phyloP scores from a whole-genome alignment of 768 basidiomycete species.

The Mycena sanguinolenta region DNA sequence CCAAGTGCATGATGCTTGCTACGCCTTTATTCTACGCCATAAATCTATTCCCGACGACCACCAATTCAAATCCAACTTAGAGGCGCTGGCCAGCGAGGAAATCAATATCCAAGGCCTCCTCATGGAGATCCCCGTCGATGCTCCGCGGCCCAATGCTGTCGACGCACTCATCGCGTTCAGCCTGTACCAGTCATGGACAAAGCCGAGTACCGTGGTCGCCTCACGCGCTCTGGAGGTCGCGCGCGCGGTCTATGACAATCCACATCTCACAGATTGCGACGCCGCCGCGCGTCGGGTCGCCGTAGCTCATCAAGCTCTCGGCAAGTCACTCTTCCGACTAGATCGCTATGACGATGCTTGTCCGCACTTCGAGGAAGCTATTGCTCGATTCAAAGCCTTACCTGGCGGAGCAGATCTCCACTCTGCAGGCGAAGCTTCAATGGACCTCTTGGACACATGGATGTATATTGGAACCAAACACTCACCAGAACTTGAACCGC shows the following conservation, averaged over 20 bases:
- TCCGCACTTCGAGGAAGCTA: neutral
- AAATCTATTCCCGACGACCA: constrained; percentile 8
- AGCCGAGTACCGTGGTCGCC: constrained; percentile 31
- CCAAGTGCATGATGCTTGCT: constrained; percentile 31
- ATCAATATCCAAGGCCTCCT: constrained; percentile 23
- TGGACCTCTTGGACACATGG: neutral
- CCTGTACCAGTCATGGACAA: constrained; percentile 32
- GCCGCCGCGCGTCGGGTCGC: neutral
- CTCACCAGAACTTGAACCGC: neutral
- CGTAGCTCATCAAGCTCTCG: neutral
- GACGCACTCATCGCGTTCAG: constrained; percentile 36
- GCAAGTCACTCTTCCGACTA: neutral
- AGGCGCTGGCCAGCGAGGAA: no score
- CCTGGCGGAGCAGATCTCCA: no score
- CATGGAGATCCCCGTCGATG: constrained; percentile 19
- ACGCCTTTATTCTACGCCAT: constrained; percentile 33
- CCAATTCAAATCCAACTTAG: constrained; percentile 5
- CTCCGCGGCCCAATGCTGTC: constrained; percentile 18
- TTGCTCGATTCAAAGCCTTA: neutral
- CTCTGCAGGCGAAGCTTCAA: neutral
- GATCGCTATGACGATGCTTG: neutral
- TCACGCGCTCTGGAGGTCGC: constrained; percentile 17
- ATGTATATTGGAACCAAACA: neutral
- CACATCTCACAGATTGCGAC: neutral
- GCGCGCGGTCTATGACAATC: neutral